Percentiles rank a stretch among this genome's conserved stretches.
Evolutionary conservation across 2,329 filamentous ascomycete genomes (phyloP).

Genomic region (Claviceps sorghi): DNA sequence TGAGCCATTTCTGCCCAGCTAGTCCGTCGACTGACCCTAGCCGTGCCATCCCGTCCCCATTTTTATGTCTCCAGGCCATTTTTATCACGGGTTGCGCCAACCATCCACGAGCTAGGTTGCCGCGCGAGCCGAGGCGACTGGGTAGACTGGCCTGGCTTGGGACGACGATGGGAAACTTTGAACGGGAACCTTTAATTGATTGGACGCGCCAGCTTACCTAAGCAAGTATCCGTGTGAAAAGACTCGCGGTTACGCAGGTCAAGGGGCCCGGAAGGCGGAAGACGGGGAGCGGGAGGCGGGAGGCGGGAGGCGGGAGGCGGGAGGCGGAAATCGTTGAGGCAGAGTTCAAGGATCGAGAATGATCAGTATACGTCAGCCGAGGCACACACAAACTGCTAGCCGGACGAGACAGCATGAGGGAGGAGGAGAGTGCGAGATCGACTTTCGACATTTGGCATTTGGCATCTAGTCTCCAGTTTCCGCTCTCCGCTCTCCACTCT

Average conservation of each 20-base stretch:
- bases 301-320: background rate
- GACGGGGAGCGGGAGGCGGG: background rate
- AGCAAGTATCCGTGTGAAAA: background rate
- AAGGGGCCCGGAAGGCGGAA: background rate
- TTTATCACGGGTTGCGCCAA: background rate
- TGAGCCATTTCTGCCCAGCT: too few species aligned
- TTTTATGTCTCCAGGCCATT: background rate
- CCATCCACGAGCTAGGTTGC: background rate
- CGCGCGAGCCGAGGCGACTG: background rate
- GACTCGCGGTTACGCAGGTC: background rate
- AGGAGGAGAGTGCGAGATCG: too few species aligned
- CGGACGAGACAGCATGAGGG: too few species aligned
- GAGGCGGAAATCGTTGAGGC: background rate
- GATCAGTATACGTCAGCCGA: background rate
- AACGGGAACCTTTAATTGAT: too few species aligned
- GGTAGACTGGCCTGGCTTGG: too few species aligned
- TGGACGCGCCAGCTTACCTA: background rate
- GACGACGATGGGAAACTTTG: too few species aligned
- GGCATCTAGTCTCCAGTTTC: too few species aligned
- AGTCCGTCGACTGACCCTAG: too few species aligned
- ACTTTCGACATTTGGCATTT: too few species aligned
- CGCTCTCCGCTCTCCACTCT: too few species aligned
- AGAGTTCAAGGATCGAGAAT: background rate
- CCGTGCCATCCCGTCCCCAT: background rate
- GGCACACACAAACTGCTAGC: background rate